Evolutionary conservation across 2,329 filamentous ascomycete species (phyloP), one percentile per base, ranked within the genome.

Genomic region (Rutstroemia sp.): DNA sequence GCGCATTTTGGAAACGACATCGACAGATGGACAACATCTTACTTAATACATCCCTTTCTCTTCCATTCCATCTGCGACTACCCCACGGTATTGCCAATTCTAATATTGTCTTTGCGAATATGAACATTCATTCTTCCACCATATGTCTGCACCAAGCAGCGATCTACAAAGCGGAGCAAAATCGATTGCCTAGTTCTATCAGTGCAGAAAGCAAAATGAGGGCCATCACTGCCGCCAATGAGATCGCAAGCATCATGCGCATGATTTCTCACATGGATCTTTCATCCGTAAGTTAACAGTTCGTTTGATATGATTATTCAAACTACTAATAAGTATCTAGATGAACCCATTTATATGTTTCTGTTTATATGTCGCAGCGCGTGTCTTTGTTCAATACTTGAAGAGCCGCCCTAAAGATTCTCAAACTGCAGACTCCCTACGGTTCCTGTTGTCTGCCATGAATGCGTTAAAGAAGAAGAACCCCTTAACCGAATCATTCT

Each of bases 61-160:
- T 97, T n/a, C 92, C 94, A 0, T 78, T 82, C 37, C 79, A 88
- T 61, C 78, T 97, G 34, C 89, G 92, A 63, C 76, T 97, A 34
- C 91, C 94, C 0, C 74, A 75, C 16, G 90, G 89, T 0, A 74
- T 96, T 37, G 75, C 78, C 16, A 87, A 92, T 66, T 81, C 91
- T 3, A 97, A 96, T 61, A 84, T 92, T 54, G 84, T 97, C 4
- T 97, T 96, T 69, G 84, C 88, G 57, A 97, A 97, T 66, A 96
- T 99, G 90, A 91, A 89, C 68, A 90, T 99, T 34, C 92, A 97
- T 69, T 96, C 94, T 0, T 95, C 92, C 1, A 91, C 90, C 1
- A 97, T 99, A 54, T 97, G 92, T 70, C 76, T 99, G n/a, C 94
- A 99, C 67, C 94, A 99, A 73, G 94, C 92, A 2, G 94, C 94